A percentile compares a stretch with the other conserved stretches of the same genome.
phyloP scores from a whole-genome alignment of 257 asterid genomes.

The Cynanchum wilfordii region DNA sequence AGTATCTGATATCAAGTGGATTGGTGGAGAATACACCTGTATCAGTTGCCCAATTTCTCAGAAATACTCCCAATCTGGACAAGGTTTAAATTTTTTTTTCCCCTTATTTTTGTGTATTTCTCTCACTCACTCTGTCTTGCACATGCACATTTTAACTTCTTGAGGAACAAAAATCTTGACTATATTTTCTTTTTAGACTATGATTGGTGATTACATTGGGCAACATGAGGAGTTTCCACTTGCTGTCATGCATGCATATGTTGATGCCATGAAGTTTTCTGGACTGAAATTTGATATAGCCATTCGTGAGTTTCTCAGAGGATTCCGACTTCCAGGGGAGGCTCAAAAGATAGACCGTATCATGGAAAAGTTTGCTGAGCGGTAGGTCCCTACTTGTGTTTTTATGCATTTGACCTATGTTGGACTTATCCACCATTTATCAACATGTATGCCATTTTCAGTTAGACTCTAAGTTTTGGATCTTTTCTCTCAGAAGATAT shows the following conservation, averaged over 20 bases:
- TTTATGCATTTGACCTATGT: constrained; percentile 5
- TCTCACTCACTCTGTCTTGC: constrained; percentile 1
- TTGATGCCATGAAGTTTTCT: constrained; percentile 84
- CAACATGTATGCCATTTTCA: not conserved
- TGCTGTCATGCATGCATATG: constrained; percentile 98
- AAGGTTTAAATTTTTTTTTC: constrained; percentile 42
- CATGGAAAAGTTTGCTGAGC: constrained; percentile 99
- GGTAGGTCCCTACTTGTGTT: constrained; percentile 45
- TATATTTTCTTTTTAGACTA: constrained; percentile 47
- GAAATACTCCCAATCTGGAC: constrained; percentile 77
- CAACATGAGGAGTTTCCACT: constrained; percentile 98
- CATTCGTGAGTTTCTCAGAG: constrained; percentile 90
- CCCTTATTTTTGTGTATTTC: not conserved
- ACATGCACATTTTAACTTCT: constrained; percentile 15
- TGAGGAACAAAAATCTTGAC: constrained; percentile 21
- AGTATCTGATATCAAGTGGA: constrained; percentile 68
- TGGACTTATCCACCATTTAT: not conserved
- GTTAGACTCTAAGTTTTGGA: not conserved
- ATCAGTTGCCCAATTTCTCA: constrained; percentile 84
- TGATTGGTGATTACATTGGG: constrained; percentile 93
- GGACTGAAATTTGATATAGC: constrained; percentile 88
- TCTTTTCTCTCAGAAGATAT: not conserved
- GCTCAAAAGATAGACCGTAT: constrained; percentile 99
- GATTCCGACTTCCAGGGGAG: constrained; percentile 98
- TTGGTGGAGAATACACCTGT: constrained; percentile 76